Percentiles rank a stretch among this genome's conserved stretches.
Conservation (phyloP, 345 rosid genomes). For the Hevea brasiliensis region DNA sequence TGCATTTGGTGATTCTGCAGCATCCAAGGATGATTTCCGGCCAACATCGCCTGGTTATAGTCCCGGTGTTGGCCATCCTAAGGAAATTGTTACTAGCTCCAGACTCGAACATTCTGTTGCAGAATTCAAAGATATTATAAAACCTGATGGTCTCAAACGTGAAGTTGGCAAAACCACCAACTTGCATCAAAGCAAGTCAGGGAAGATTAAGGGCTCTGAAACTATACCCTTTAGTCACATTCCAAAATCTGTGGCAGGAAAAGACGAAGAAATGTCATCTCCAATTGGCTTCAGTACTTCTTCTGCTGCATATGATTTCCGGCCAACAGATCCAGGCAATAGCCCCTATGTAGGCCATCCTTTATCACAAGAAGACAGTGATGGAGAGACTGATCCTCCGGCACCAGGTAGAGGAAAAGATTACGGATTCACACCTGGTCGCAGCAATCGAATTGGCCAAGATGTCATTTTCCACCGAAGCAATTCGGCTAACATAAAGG, state of each 20-base stretch:
- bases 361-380: background rate
- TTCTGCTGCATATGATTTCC: constrained; percentile 20
- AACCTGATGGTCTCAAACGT: constrained; percentile 37
- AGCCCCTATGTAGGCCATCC: constrained; percentile 46
- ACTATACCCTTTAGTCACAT: no score
- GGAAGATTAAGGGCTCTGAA: no score
- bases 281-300: constrained; percentile 5
- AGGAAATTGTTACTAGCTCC: background rate
- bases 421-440: no score
- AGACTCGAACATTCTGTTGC: constrained; percentile 17
- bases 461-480: background rate
- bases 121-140: constrained; percentile 27
- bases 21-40: constrained; percentile 21
- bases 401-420: no score
- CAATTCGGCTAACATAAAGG: background rate
- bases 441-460: background rate
- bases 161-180: constrained; percentile 35
- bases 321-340: constrained; percentile 40
- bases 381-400: no score
- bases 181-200: constrained; percentile 1
- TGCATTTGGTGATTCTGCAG: background rate
- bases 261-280: no score
- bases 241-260: no score
- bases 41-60: constrained; percentile 30
- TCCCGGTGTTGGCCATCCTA: constrained; percentile 31